Evolutionary conservation across 2,329 filamentous ascomycete genomes (phyloP), one percentile per base, ranked within the genome.

Genomic region (Madurella mycetomatis): DNA sequence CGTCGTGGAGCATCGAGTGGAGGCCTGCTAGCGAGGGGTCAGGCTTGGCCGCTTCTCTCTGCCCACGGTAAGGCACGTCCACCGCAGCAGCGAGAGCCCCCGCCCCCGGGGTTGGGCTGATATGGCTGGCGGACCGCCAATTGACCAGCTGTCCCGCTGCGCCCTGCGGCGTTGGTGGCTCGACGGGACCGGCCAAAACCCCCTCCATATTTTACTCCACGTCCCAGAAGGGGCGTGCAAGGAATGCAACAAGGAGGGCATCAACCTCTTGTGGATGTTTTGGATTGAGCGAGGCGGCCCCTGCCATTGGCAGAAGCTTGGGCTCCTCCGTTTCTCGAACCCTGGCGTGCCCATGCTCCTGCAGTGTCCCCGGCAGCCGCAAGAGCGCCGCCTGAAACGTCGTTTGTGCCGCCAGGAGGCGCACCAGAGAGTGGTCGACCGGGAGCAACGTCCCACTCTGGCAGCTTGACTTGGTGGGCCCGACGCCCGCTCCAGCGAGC

Each of bases 311-410:
- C 41, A 51, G 44, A 48, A 46, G 41, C 19, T 18, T 53, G 51
- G 49, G 50, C 49, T 50, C 61, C 57, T 49, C 57, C 55, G 59
- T 61, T 60, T 63, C 57, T 46, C 47, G 34, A 47, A 53, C 59
- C 60, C 61, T 49, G 62, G 57, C 52, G 17, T 19, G 52, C 42
- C 49, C 55, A 56, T 49, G 42, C 53, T 53, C 54, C 49, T 54
- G 55, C 53, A 58, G 54, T 49, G 44, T 37, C 48, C 52, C 55
- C 49, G 45, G 31, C 47, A 60, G 58, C 59, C 54, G 52, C 57
- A 52, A 47, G 53, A 54, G 56, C 47, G 39, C 54, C 55, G 58
- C 57, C 60, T 65, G 62, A 65, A 65, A 65, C 62, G 25, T 61
- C 60, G 61, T 61, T 59, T 60, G 56, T 59, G 56, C 61, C 58